Percentiles rank a stretch among this genome's conserved stretches.
Conservation (phyloP, 352 stramenopile genomes). For the Plasmopara viticola region DNA sequence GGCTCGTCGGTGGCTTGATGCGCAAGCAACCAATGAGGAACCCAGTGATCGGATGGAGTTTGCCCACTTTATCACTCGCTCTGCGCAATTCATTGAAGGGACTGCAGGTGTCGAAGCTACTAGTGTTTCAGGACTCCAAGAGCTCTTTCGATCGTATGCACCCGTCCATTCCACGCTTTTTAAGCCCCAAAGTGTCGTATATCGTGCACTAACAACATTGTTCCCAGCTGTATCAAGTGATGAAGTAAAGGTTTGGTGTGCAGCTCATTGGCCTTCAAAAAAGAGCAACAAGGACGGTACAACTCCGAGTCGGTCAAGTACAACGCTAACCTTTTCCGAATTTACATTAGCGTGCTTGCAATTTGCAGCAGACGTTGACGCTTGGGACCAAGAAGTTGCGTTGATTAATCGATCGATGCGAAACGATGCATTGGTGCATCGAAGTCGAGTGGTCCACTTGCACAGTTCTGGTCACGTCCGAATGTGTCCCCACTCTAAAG, state of each 20-base stretch:
- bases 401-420: constrained; percentile 26
- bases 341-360: constrained; percentile 54
- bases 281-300: background rate
- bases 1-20: constrained; percentile 20
- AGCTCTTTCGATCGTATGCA: constrained; percentile 35
- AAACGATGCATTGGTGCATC: constrained; percentile 47
- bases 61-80: constrained; percentile 61
- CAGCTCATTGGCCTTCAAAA: constrained; percentile 18
- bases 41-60: constrained; percentile 31
- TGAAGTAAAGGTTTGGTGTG: constrained; percentile 31
- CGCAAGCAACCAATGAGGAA: constrained; percentile 7
- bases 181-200: constrained; percentile 32
- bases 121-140: constrained; percentile 29
- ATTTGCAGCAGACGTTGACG: constrained; percentile 31
- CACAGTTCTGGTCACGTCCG: constrained; percentile 65
- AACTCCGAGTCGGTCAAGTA: constrained; percentile 6
- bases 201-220: constrained; percentile 21
- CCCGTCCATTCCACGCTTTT: constrained; percentile 24
- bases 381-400: constrained; percentile 14
- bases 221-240: constrained; percentile 22
- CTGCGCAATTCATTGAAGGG: constrained; percentile 35
- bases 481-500: constrained; percentile 36
- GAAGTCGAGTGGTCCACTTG: constrained; percentile 60
- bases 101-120: constrained; percentile 3
- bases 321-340: constrained; percentile 40